phyloP scores from a whole-genome alignment of 2,329 filamentous ascomycete genomes.

The Aspergillus pseudoterreus region DNA sequence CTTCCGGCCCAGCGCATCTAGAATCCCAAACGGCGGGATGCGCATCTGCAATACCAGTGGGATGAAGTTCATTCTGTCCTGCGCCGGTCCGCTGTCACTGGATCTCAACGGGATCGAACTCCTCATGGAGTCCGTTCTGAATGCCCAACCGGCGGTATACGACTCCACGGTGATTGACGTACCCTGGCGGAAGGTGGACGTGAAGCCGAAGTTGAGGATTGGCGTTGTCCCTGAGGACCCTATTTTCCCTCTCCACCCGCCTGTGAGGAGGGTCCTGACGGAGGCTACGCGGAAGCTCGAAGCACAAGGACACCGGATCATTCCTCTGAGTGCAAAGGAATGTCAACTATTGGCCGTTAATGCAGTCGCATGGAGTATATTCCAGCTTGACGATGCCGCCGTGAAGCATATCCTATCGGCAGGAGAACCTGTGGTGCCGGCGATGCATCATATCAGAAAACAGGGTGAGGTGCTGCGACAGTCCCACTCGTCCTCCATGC shows the following conservation, averaged over 20 bases:
- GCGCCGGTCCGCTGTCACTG: conserved; percentile 16
- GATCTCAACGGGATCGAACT: conserved; percentile 16
- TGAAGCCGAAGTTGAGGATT: conserved; percentile 35
- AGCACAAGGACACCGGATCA: conserved; percentile 43
- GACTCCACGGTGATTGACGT: conserved; percentile 19
- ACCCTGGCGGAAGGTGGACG: conserved; percentile 16
- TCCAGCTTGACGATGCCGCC: conserved; percentile 17
- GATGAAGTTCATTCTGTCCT: conserved; percentile 19
- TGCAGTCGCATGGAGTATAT: conserved; percentile 21
- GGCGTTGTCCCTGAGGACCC: conserved; percentile 47
- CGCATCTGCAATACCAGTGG: conserved; percentile 15
- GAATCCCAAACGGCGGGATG: conserved; percentile 21
- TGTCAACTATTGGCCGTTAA: conserved; percentile 12
- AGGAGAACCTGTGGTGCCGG: conserved; percentile 24
- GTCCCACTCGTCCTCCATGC: background rate
- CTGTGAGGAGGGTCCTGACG: conserved; percentile 43
- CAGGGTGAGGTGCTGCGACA: conserved; percentile 7
- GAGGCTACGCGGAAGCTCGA: conserved; percentile 37
- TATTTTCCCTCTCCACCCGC: conserved; percentile 48
- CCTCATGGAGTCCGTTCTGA: conserved; percentile 13
- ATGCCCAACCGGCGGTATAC: conserved; percentile 11
- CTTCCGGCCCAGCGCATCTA: conserved; percentile 26
- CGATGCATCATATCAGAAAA: conserved; percentile 8
- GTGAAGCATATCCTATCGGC: conserved; percentile 15
- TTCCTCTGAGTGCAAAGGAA: conserved; percentile 25